Percentiles rank a stretch among this genome's conserved stretches.
These are phyloP conservation scores for Ceratocystiopsis minuta DNA, from an alignment of 2,329 filamentous ascomycete species.

Conservation along the genomic window DNA sequence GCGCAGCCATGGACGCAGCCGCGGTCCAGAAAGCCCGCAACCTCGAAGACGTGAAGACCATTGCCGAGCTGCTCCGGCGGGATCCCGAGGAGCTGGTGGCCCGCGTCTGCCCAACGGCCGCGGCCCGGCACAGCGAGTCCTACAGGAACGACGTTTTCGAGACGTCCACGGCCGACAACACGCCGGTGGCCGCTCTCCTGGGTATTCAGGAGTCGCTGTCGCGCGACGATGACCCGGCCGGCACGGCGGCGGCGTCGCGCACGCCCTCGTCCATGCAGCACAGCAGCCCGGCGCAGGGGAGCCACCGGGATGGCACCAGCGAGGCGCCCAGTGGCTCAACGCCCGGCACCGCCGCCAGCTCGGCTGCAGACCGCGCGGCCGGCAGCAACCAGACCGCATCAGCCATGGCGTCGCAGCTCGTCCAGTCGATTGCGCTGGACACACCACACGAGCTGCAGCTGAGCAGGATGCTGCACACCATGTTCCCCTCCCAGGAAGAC, in stretches of 20 bases:
- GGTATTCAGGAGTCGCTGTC: slow-evolving; percentile 10
- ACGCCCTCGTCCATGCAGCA: no score
- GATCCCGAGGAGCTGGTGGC: slow-evolving; percentile 3
- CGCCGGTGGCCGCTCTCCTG: slow-evolving; percentile 15
- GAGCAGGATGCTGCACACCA: slow-evolving; percentile 14
- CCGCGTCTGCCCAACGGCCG: slow-evolving; percentile 3
- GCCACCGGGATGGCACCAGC: no score
- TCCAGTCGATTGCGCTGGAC: no score
- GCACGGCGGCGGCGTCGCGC: no score
- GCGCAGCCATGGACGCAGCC: background rate
- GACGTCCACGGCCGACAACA: slow-evolving; percentile 13
- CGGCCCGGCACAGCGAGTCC: background rate
- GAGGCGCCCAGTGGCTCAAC: no score
- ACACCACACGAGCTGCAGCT: slow-evolving; percentile 11
- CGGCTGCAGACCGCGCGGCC: no score
- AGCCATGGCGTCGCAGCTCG: no score
- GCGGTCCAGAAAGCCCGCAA: background rate
- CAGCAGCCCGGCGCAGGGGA: no score
- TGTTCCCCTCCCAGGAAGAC: slow-evolving; percentile 19
- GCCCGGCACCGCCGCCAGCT: no score
- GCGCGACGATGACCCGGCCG: background rate
- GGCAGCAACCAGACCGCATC: no score
- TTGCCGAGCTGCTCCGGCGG: background rate
- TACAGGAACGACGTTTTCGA: slow-evolving; percentile 11
- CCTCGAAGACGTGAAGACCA: background rate